A percentile compares a stretch with the other conserved stretches of the same genome.
These are phyloP conservation scores for Primulina huaijiensis DNA, from an alignment of 257 asterid species.

Conservation along the genomic window DNA sequence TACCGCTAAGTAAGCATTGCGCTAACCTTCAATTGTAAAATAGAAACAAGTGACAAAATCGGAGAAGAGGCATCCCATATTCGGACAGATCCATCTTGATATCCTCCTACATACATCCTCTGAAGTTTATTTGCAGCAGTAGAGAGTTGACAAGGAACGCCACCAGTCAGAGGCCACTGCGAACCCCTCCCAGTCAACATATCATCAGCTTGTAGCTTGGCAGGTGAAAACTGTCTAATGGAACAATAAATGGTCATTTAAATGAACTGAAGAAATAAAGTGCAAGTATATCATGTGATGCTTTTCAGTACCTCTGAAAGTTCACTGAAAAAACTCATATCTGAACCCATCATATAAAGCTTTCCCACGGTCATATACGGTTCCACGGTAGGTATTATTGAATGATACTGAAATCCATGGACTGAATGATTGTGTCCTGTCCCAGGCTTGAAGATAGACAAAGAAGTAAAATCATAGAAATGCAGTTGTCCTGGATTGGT, in stretches of 20 bases:
- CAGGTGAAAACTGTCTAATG: conserved; percentile 57
- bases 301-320: conserved; percentile 53
- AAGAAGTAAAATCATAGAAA: conserved; percentile 56
- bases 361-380: conserved; percentile 75
- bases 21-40: conserved; percentile 63
- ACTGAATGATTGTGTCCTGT: conserved; percentile 52
- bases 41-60: conserved; percentile 56
- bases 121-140: conserved; percentile 45
- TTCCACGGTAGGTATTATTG: conserved; percentile 72
- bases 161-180: conserved; percentile 83
- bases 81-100: conserved; percentile 84
- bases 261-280: conserved; percentile 17
- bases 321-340: conserved; percentile 36
- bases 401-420: conserved; percentile 50
- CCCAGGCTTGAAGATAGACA: conserved; percentile 61
- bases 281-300: conserved; percentile 24
- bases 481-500: conserved; percentile 89
- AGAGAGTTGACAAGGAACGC: conserved; percentile 53
- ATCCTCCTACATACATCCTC: conserved; percentile 81
- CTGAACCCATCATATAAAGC: conserved; percentile 39
- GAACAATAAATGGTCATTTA: conserved; percentile 34
- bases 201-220: conserved; percentile 38
- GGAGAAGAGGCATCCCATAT: conserved; percentile 91
- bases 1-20: conserved; percentile 1
- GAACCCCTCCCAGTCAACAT: conserved; percentile 32